phyloP scores from a whole-genome alignment of 768 basidiomycete species.

The Russula sp. region DNA sequence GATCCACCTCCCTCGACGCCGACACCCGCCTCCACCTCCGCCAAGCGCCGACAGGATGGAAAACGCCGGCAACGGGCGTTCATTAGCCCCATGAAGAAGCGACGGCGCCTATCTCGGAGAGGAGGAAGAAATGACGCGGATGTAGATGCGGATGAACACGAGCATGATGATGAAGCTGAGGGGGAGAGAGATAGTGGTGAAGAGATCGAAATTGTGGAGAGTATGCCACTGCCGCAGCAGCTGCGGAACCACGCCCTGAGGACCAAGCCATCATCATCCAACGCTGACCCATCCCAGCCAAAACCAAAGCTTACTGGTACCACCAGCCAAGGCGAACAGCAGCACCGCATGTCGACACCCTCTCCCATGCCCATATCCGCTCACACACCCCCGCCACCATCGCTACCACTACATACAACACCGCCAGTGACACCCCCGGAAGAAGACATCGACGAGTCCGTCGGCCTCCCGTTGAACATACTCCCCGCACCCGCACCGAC shows the following conservation, averaged over 20 bases:
- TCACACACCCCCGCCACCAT: not conserved
- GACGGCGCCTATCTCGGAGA: not conserved
- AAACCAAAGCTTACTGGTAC: not conserved
- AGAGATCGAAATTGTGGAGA: not conserved
- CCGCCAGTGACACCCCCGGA: not conserved
- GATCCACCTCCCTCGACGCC: not conserved
- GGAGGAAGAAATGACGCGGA: not conserved
- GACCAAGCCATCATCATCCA: not conserved
- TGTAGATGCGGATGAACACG: no score
- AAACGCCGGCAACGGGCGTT: not conserved
- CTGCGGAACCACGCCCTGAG: not conserved
- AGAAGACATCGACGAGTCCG: not conserved
- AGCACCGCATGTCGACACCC: not conserved
- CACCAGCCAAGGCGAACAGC: no score
- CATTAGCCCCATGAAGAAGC: not conserved
- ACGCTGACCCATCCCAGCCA: not conserved
- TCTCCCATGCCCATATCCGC: not conserved
- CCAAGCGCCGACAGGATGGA: not conserved
- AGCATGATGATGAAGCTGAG: not conserved
- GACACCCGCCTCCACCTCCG: no score
- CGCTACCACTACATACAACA: not conserved
- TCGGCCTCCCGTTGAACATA: not conserved
- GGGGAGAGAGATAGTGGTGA: no score
- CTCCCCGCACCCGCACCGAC: not conserved
- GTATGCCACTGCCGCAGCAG: not conserved